These are phyloP conservation scores for Extremus antarcticus DNA, from an alignment of 495 filamentous ascomycete genomes.

Conservation along the genomic window DNA sequence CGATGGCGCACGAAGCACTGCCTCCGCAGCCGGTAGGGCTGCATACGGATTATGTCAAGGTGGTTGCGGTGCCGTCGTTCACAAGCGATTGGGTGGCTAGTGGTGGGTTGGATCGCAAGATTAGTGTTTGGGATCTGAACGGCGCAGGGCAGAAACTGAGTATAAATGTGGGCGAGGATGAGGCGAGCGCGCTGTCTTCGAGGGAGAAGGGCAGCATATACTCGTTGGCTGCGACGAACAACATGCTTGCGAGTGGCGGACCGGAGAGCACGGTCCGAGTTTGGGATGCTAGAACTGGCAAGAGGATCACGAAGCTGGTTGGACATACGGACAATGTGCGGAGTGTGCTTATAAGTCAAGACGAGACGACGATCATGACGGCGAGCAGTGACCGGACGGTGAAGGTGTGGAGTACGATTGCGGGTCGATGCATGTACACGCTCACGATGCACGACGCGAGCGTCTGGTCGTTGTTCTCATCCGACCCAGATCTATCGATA, in stretches of 20 bases:
- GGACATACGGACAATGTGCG: slow-evolving; percentile 96
- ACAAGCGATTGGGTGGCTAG: slow-evolving; percentile 84
- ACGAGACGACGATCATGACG: slow-evolving; percentile 83
- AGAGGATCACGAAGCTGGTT: slow-evolving; percentile 88
- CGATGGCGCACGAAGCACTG: slow-evolving; percentile 55
- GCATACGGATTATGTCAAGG: slow-evolving; percentile 94
- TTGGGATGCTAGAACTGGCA: slow-evolving; percentile 86
- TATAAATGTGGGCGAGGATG: slow-evolving; percentile 71
- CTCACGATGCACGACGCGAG: slow-evolving; percentile 98
- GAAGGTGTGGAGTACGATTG: slow-evolving; percentile 93
- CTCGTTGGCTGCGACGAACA: slow-evolving; percentile 63
- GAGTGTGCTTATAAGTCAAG: slow-evolving; percentile 76
- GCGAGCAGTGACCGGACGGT: slow-evolving; percentile 94
- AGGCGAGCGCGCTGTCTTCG: slow-evolving; percentile 61
- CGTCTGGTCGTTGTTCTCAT: slow-evolving; percentile 90
- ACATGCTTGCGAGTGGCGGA: slow-evolving; percentile 80
- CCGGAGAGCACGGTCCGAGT: slow-evolving; percentile 87
- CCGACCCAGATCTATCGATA: slow-evolving; percentile 70
- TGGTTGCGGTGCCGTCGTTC: slow-evolving; percentile 63
- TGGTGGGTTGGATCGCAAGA: slow-evolving; percentile 87
- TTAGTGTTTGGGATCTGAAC: slow-evolving; percentile 85
- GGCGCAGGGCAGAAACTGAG: slow-evolving; percentile 73
- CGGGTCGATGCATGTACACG: slow-evolving; percentile 91
- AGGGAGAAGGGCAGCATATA: slow-evolving; percentile 92
- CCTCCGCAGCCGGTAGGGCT: slow-evolving; percentile 76